A percentile compares a stretch with the other conserved stretches of the same genome.
Conservation (phyloP, 2,329 filamentous ascomycete species). For the Cladobotryum protrusum region DNA sequence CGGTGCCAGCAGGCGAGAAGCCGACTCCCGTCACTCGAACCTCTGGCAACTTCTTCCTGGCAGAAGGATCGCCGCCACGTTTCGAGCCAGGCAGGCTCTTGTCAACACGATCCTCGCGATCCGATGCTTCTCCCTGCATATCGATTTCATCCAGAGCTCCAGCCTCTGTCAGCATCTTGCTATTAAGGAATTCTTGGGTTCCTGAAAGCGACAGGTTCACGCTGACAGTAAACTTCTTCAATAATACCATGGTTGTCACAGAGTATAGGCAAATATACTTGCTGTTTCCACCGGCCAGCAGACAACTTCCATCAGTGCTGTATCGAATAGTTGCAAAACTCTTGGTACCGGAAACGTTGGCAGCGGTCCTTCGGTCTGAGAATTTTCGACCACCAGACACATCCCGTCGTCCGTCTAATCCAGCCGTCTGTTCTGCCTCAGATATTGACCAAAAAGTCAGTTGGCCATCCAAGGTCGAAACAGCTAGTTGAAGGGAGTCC, state of each 20-base stretch:
- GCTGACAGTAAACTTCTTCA: slow-evolving; percentile 94
- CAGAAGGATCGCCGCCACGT: slow-evolving; percentile 74
- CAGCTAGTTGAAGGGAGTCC: slow-evolving; percentile 83
- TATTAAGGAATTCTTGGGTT: slow-evolving; percentile 96
- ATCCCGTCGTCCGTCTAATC: slow-evolving; percentile 84
- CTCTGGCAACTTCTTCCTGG: slow-evolving; percentile 69
- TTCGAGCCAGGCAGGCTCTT: slow-evolving; percentile 76
- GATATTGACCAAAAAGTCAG: slow-evolving; percentile 91
- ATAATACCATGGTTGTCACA: slow-evolving; percentile 80
- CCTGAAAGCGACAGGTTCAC: slow-evolving; percentile 93
- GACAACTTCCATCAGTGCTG: slow-evolving; percentile 84
- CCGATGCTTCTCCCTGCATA: slow-evolving; percentile 79
- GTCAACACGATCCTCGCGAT: slow-evolving; percentile 79
- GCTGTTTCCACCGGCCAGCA: slow-evolving; percentile 89
- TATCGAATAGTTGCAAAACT: slow-evolving; percentile 83
- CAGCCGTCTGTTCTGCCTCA: slow-evolving; percentile 78
- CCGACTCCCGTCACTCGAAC: slow-evolving; percentile 78
- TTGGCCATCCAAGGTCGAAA: slow-evolving; percentile 89
- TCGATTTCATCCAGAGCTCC: slow-evolving; percentile 82
- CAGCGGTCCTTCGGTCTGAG: slow-evolving; percentile 81
- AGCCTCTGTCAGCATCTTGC: slow-evolving; percentile 82
- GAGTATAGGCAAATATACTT: slow-evolving; percentile 98
- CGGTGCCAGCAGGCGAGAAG: slow-evolving; percentile 81
- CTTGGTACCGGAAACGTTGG: slow-evolving; percentile 85
- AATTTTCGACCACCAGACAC: slow-evolving; percentile 87